phyloP scores from a whole-genome alignment of 208 protist species.

The Trypanosoma cruzi region DNA sequence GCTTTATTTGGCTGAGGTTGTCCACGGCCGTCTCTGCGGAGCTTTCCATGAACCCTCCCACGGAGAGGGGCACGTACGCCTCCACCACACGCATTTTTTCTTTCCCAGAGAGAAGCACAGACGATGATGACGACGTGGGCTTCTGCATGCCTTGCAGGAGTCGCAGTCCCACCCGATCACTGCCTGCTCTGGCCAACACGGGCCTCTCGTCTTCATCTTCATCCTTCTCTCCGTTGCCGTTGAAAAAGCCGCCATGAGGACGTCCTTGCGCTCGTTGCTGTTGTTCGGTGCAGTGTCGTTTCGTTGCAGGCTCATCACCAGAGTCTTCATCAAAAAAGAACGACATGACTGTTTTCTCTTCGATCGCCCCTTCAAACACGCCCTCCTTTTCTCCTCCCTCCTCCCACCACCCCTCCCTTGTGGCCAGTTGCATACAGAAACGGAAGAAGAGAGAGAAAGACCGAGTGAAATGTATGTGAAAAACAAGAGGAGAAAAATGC shows the following conservation, averaged over 20 bases:
- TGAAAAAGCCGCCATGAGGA: constrained; percentile 15
- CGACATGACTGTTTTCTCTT: constrained; percentile 14
- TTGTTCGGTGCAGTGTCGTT: constrained; percentile 17
- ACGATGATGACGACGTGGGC: constrained; percentile 4
- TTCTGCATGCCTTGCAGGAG: constrained; percentile 64
- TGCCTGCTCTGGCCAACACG: constrained; percentile 13
- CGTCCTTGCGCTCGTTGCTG: neutral
- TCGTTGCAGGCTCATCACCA: constrained; percentile 12
- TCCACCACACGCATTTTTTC: constrained; percentile 43
- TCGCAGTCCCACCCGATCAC: constrained; percentile 37
- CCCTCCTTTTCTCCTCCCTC: neutral
- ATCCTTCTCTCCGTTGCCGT: constrained; percentile 43
- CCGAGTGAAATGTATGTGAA: too few relatives aligned
- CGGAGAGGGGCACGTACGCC: constrained; percentile 75
- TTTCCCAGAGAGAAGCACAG: neutral
- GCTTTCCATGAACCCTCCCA: constrained; percentile 75
- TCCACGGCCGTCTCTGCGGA: constrained; percentile 11
- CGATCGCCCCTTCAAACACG: neutral
- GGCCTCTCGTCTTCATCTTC: constrained; percentile 26
- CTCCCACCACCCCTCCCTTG: neutral
- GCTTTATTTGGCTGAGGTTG: constrained; percentile 7
- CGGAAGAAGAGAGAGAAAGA: too few relatives aligned
- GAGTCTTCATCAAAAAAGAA: constrained; percentile 24
- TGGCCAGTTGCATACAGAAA: neutral
- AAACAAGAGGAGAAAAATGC: neutral